phyloP scores from a whole-genome alignment of 345 rosid genomes.

The Trapa incisa region DNA sequence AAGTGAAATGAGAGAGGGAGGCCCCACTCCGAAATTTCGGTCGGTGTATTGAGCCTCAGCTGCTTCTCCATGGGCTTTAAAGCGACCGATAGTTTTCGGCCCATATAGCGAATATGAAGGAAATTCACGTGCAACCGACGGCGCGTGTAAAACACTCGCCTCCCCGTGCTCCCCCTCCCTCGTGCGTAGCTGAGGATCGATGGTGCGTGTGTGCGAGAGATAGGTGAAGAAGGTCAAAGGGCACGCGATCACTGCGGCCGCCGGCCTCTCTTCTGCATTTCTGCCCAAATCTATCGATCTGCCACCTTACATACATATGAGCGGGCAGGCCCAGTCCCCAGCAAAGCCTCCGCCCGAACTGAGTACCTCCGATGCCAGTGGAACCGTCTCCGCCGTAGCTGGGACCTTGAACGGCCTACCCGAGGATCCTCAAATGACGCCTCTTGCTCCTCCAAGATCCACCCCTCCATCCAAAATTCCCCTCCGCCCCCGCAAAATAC shows the following conservation, averaged over 20 bases:
- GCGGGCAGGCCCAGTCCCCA: conserved; percentile 34
- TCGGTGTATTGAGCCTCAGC: no score
- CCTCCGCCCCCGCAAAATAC: conserved; percentile 74
- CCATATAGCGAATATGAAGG: no score
- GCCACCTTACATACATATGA: conserved; percentile 32
- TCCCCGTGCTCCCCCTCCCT: neutral
- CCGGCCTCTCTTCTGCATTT: conserved; percentile 8
- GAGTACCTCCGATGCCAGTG: conserved; percentile 10
- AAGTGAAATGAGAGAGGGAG: no score
- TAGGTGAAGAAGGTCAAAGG: neutral
- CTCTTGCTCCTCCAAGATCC: conserved; percentile 14
- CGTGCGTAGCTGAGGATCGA: neutral
- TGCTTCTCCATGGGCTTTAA: no score
- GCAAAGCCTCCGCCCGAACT: conserved; percentile 13
- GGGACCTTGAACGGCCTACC: conserved; percentile 13
- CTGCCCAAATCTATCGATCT: conserved; percentile 6
- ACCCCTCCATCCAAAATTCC: conserved; percentile 82
- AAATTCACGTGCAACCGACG: no score
- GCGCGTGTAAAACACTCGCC: neutral
- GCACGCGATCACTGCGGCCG: no score
- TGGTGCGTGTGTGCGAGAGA: neutral
- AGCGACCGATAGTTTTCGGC: no score
- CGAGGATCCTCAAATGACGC: conserved; percentile 19
- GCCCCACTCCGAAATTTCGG: no score
- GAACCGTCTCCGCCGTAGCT: neutral